phyloP scores from a whole-genome alignment of 139 green algal genomes.

The Trebouxia sp. region DNA sequence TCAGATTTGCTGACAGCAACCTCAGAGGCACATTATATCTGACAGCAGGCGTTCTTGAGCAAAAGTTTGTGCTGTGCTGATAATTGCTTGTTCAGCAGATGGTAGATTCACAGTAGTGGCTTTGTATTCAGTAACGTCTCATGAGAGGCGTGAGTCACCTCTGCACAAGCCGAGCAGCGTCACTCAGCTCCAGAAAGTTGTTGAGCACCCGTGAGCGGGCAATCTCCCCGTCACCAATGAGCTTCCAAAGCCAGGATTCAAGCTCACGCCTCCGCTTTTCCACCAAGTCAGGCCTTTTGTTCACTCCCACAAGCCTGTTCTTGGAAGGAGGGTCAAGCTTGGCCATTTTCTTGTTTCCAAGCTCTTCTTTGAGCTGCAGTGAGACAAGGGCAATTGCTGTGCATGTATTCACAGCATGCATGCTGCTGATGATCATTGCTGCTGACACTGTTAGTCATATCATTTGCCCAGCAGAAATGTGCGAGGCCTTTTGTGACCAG shows the following conservation, averaged over 20 bases:
- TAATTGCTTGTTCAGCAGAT: background rate
- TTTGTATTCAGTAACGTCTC: background rate
- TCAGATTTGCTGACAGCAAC: too few species aligned
- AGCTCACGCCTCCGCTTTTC: slow-evolving; percentile 70
- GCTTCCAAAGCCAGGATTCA: slow-evolving; percentile 74
- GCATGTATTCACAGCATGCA: background rate
- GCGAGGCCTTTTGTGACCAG: background rate
- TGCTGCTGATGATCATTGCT: background rate
- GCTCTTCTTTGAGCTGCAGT: slow-evolving; percentile 47
- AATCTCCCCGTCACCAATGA: slow-evolving; percentile 55
- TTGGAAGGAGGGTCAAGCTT: slow-evolving; percentile 35
- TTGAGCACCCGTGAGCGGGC: slow-evolving; percentile 56
- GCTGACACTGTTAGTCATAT: background rate
- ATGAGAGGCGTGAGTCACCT: background rate
- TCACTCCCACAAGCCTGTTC: slow-evolving; percentile 37
- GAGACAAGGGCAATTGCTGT: background rate
- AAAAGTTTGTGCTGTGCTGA: too few species aligned
- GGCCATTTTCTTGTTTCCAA: slow-evolving; percentile 30
- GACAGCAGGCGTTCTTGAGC: too few species aligned
- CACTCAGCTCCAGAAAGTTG: slow-evolving; percentile 74
- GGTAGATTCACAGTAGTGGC: background rate
- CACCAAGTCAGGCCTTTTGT: slow-evolving; percentile 54
- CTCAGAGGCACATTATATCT: too few species aligned
- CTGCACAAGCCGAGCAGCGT: slow-evolving; percentile 51
- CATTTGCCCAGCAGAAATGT: background rate